These are phyloP conservation scores for Trametes sp. DNA, from an alignment of 1,284 basidiomycete species.

Conservation along the genomic window DNA sequence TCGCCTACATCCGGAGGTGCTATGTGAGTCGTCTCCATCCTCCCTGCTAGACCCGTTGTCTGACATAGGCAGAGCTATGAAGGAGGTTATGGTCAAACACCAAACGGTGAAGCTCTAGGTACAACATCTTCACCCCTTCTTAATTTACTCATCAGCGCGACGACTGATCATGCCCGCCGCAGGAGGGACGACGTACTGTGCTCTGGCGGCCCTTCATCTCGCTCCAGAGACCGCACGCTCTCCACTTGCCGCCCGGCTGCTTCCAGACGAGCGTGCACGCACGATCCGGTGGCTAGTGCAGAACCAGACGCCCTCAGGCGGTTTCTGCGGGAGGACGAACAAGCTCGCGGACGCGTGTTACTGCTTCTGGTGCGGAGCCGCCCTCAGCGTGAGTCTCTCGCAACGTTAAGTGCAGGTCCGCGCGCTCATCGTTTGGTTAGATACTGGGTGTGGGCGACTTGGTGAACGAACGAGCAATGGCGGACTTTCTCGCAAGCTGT, in stretches of 20 bases:
- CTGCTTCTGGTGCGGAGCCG: slow-evolving; percentile 92
- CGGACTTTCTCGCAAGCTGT: slow-evolving; percentile 71
- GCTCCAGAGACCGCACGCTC: slow-evolving; percentile 43
- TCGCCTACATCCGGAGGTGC: slow-evolving; percentile 73
- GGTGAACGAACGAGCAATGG: slow-evolving; percentile 63
- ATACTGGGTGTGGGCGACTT: slow-evolving; percentile 66
- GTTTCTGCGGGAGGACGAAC: slow-evolving; percentile 86
- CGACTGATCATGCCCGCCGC: not conserved
- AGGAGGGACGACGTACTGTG: slow-evolving; percentile 96
- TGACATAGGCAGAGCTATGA: slow-evolving; percentile 78
- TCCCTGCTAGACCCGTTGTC: not conserved
- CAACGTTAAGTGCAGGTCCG: not conserved
- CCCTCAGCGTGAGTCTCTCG: slow-evolving; percentile 63
- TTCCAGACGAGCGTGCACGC: slow-evolving; percentile 52
- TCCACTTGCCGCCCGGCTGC: slow-evolving; percentile 40
- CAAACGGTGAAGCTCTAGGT: slow-evolving; percentile 89
- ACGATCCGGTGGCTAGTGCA: slow-evolving; percentile 83
- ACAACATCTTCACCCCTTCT: not conserved
- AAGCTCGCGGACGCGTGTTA: slow-evolving; percentile 93
- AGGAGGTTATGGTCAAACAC: slow-evolving; percentile 89
- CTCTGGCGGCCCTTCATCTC: slow-evolving; percentile 79
- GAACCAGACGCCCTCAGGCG: slow-evolving; percentile 73
- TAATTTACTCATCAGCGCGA: too few species aligned
- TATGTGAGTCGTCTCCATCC: slow-evolving; percentile 59
- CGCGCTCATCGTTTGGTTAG: slow-evolving; percentile 45